Evolutionary conservation across 139 green algal species (phyloP), one percentile per base, ranked within the genome.

Genomic region (Pleodorina starrii): DNA sequence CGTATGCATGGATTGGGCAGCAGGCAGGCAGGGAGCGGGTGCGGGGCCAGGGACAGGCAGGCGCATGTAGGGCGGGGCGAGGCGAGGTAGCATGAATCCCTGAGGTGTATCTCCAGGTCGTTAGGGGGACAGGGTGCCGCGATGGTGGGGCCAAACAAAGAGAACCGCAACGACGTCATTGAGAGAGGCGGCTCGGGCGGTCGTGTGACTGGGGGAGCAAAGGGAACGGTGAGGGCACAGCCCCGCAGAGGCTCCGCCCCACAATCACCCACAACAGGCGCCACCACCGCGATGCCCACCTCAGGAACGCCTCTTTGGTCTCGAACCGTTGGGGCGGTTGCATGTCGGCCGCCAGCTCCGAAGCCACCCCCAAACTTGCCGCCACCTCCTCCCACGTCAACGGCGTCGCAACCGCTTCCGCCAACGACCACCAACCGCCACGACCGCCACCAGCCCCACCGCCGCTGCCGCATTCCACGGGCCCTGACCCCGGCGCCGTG

Each of bases 351-450:
- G 59, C 79, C 79, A 86, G 27, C 79, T 42, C 57, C 40, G 38
- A 57, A 23, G 38, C 38, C 12, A 74, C 27, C 1, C 79, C 48
- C 54, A 86, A 57, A 36, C 79, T 86, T 1, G 4, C 57, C 11
- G 57, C 54, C 54, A 86, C 79, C 79, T 85, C 77, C 29, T 3
- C 23, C 77, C 51, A 72, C 7, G 21, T 54, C 36, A 85, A 36
- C 51, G 77, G 77, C 77, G 51, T 32, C 21, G 51, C 50, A 21
- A 27, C 1, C 21, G 51, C 77, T 19, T 25, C 51, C 51, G 6
- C 36, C 51, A 40, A 7, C 35, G 35, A 73, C 77, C 77, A 85
- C 77, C 77, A 85, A 32, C 50, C 77, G 32, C 17, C 32, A 29
- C 76, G 9, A 0, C 76, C 76, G 50, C 76, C 76, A n/a, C 76